Evolutionary conservation across 1,139 yeast genomes (phyloP).

Genomic region (Scheffersomyces segobiensis): DNA sequence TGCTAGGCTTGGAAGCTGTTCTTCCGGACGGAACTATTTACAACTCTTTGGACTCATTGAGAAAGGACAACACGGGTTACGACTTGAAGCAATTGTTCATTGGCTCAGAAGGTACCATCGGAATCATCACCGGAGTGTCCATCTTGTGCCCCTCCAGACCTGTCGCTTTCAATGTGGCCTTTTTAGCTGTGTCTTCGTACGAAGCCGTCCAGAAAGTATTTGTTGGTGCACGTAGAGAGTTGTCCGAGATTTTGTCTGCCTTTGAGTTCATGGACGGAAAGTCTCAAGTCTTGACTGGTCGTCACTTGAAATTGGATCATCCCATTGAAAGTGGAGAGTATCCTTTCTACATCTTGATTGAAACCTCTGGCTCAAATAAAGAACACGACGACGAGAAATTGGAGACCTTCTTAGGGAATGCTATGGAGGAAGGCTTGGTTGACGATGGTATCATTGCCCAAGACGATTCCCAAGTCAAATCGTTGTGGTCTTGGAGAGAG

Average conservation of each 20-base stretch:
- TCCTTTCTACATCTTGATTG: conserved; percentile 89
- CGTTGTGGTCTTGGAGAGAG: conserved; percentile 96
- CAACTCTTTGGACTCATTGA: conserved; percentile 75
- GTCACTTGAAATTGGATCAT: conserved; percentile 56
- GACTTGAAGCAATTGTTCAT: conserved; percentile 89
- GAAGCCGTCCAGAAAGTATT: conserved; percentile 83
- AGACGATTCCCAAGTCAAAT: conserved; percentile 81
- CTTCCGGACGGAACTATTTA: conserved; percentile 85
- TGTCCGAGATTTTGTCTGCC: conserved; percentile 86
- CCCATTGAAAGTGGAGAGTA: conserved; percentile 76
- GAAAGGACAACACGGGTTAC: conserved; percentile 94
- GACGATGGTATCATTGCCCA: conserved; percentile 94
- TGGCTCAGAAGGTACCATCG: conserved; percentile 92
- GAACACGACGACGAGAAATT: conserved; percentile 80
- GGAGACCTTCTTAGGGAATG: conserved; percentile 76
- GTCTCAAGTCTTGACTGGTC: conserved; percentile 66
- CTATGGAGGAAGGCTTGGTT: conserved; percentile 82
- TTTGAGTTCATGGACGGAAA: conserved; percentile 91
- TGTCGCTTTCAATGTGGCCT: conserved; percentile 82
- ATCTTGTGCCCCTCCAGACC: conserved; percentile 93
- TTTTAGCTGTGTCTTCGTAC: conserved; percentile 78
- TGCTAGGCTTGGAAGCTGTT: conserved; percentile 88
- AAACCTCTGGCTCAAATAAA: conserved; percentile 89
- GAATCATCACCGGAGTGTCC: conserved; percentile 87
- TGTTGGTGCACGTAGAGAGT: conserved; percentile 73